Evolutionary conservation across 2,329 filamentous ascomycete genomes (phyloP), one percentile per base, ranked within the genome.

Genomic region (Massarina eburnea): DNA sequence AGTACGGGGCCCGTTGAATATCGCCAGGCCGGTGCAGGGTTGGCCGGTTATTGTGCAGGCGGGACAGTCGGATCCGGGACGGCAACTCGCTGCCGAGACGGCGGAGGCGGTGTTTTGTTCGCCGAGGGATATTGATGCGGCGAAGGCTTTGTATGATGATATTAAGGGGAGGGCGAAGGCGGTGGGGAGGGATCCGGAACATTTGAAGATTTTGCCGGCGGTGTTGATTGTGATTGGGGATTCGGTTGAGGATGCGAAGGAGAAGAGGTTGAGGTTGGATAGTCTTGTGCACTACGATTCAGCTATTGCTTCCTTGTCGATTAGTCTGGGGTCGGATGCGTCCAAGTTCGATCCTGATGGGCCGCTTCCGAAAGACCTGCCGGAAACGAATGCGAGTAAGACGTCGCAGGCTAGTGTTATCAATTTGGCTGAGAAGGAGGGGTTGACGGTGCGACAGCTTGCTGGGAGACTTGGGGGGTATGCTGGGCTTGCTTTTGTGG

Each of bases 41-140:
- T 80, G 77, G 76, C 78, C 78, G 0, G 78, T 80, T 0, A 80
- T 81, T 47, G 75, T 80, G 1, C 78, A 80, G 45, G 78, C 77
- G 2, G 78, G 78, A 1, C 76, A 80, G 54, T 78, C 75, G 0
- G 77, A 80, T 41, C 76, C 77, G 0, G 78, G 78, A 0, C 63
- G 70, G 21, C 76, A 80, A 49, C 61, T 81, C 2, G 78, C 77
- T 0, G 78, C 73, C 1, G 77, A 80, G 62, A 80, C 77, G 9
- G 78, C 78, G 0, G 78, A 80, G 46, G 73, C 71, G 1, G 76
- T 81, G 0, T 80, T 79, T 51, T 80, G 77, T 53, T 74, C 75
- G 20, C 76, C 76, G 1, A 62, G 65, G 19, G 72, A 77, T 48
- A 58, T 81, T 3, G 68, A 72, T 7, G 53, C 66, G 1, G 76